phyloP scores from a whole-genome alignment of 1,139 yeast species.

The Suhomyces choctaworum region DNA sequence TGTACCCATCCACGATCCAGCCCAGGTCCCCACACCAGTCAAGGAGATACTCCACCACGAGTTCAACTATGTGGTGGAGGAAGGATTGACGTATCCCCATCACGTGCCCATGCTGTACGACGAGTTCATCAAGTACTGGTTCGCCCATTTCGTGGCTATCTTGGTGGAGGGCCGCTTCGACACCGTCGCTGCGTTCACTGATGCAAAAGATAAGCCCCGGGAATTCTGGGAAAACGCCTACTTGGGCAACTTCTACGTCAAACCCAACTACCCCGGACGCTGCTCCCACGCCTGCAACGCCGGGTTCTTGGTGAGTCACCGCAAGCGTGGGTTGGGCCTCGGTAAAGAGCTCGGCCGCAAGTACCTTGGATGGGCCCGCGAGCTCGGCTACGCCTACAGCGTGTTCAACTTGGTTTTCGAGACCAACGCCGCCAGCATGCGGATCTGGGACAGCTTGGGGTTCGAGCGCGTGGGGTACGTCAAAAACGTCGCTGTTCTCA shows the following conservation, averaged over 20 bases:
- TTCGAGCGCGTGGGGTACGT: constrained; percentile 71
- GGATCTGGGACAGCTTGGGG: constrained; percentile 75
- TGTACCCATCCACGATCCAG: constrained; percentile 30
- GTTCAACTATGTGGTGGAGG: constrained; percentile 48
- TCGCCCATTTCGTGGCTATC: constrained; percentile 46
- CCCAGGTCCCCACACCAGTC: constrained; percentile 37
- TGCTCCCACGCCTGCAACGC: constrained; percentile 81
- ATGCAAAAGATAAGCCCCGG: constrained; percentile 17
- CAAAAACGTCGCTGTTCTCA: constrained; percentile 64
- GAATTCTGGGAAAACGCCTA: constrained; percentile 41
- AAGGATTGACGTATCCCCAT: constrained; percentile 54
- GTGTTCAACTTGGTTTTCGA: constrained; percentile 83
- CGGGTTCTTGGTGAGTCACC: constrained; percentile 65
- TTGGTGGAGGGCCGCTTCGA: constrained; percentile 40
- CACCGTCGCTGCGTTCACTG: constrained; percentile 12
- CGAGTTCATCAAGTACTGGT: constrained; percentile 44
- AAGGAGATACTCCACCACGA: constrained; percentile 35
- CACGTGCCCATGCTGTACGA: constrained; percentile 26
- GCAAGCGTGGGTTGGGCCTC: constrained; percentile 57
- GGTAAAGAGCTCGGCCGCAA: constrained; percentile 63
- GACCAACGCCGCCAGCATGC: constrained; percentile 64
- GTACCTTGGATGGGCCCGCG: constrained; percentile 66
- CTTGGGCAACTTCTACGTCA: constrained; percentile 71
- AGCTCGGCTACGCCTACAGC: constrained; percentile 70
- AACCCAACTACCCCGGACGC: constrained; percentile 77